Conservation (phyloP, 2,329 filamentous ascomycete genomes). For the Simplicillium aogashimaense region DNA sequence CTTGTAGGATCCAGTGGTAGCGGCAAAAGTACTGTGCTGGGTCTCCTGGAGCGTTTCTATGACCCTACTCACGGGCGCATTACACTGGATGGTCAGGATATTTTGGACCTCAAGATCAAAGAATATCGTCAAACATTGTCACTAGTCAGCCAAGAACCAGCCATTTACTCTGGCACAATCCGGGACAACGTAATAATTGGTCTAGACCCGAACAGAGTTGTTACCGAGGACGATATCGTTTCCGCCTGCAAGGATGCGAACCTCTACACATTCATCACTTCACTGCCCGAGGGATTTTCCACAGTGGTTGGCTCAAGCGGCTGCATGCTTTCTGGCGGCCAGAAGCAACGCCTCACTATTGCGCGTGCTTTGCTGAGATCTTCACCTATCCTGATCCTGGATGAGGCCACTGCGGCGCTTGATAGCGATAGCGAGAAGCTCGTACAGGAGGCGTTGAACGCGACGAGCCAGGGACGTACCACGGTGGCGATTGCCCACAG, state of each 20-base stretch:
- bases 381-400: constrained; percentile 84
- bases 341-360: constrained; percentile 90
- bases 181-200: constrained; percentile 66
- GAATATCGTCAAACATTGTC: constrained; percentile 42
- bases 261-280: constrained; percentile 48
- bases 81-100: constrained; percentile 29
- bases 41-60: constrained; percentile 37
- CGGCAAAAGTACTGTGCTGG: constrained; percentile 52
- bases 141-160: constrained; percentile 49
- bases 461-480: constrained; percentile 75
- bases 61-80: constrained; percentile 34
- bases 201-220: constrained; percentile 18
- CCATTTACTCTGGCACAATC: constrained; percentile 70
- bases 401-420: constrained; percentile 85
- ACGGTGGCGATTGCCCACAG: constrained; percentile 93
- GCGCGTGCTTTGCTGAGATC: constrained; percentile 81
- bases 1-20: constrained; percentile 47
- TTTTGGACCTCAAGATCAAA: constrained; percentile 27
- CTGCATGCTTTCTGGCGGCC: constrained; percentile 78
- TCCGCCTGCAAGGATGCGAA: constrained; percentile 36
- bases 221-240: constrained; percentile 22
- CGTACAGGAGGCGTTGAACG: constrained; percentile 74
- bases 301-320: constrained; percentile 78
- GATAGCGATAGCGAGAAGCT: constrained; percentile 90
- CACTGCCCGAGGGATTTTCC: constrained; percentile 85